Percentiles rank a stretch among this genome's conserved stretches.
These are phyloP conservation scores for Adansonia gregorii DNA, from an alignment of 441 rosid genomes.

Conservation along the genomic window DNA sequence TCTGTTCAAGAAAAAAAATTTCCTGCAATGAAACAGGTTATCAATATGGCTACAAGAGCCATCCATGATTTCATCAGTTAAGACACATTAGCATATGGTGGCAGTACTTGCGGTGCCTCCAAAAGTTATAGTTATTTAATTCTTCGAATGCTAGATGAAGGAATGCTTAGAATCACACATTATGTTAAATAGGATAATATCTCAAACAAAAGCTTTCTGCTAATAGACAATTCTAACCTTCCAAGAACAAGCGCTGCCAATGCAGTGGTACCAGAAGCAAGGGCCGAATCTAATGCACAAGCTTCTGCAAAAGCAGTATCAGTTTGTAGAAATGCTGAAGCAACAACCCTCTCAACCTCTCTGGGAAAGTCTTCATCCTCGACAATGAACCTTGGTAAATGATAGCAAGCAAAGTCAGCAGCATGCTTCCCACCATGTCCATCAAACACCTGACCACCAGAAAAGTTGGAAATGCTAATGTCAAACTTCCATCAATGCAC, in stretches of 20 bases:
- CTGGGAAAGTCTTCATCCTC: conserved; percentile 68
- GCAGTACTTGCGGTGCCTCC: not conserved
- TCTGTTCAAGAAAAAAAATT: not conserved
- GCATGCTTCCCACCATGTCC: conserved; percentile 97
- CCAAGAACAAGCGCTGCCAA: conserved; percentile 80
- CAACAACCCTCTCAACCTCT: conserved; percentile 62
- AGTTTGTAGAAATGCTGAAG: conserved; percentile 84
- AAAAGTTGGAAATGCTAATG: not conserved
- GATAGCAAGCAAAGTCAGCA: conserved; percentile 74
- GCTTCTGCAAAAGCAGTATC: conserved; percentile 83
- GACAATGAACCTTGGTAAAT: conserved; percentile 74
- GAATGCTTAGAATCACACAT: not conserved
- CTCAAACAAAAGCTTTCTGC: not conserved
- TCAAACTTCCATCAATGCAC: conserved; percentile 10
- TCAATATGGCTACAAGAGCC: not conserved
- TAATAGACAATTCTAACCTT: conserved; percentile 48
- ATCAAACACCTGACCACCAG: conserved; percentile 70
- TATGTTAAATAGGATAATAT: not conserved
- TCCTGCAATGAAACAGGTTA: not conserved
- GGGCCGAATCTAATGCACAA: conserved; percentile 64
- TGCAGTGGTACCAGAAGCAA: conserved; percentile 90
- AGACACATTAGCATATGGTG: not conserved
- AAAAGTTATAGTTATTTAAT: not conserved
- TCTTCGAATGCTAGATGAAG: not conserved
- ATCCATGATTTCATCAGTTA: conserved; percentile 9